Conservation (phyloP, 805 yeast genomes). For the Kodamaea kaohsiungensis region DNA sequence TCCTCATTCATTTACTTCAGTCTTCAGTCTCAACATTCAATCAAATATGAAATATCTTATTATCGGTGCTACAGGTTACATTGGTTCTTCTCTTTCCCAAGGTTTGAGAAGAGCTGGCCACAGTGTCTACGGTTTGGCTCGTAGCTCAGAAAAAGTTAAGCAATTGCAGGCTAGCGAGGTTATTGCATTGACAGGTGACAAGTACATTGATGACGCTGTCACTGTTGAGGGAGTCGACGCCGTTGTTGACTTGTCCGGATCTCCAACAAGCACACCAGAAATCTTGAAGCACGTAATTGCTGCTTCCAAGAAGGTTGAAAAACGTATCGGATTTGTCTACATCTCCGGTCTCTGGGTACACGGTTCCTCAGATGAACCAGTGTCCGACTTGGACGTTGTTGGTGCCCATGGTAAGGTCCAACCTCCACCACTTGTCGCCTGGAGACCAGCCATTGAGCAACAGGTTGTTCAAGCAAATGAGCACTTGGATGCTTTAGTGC, state of each 20-base stretch:
- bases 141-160: background rate
- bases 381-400: background rate
- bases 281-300: background rate
- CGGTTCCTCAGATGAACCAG: conserved; percentile 1
- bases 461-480: background rate
- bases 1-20: background rate
- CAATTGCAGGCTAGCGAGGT: background rate
- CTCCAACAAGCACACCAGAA: background rate
- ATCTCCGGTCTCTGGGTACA: conserved; percentile 10
- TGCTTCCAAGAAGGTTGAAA: background rate
- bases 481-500: background rate
- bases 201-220: background rate
- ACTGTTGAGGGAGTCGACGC: background rate
- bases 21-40: background rate
- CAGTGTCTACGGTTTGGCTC: background rate
- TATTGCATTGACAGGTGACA: background rate
- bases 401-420: background rate
- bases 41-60: background rate
- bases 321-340: background rate
- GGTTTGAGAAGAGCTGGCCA: background rate
- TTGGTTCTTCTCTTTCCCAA: background rate
- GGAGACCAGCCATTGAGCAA: conserved; percentile 6
- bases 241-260: conserved; percentile 1
- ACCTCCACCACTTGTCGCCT: background rate
- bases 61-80: conserved; percentile 5